Conservation (phyloP, 2,329 filamentous ascomycete species). For the Penicillium paneum region DNA sequence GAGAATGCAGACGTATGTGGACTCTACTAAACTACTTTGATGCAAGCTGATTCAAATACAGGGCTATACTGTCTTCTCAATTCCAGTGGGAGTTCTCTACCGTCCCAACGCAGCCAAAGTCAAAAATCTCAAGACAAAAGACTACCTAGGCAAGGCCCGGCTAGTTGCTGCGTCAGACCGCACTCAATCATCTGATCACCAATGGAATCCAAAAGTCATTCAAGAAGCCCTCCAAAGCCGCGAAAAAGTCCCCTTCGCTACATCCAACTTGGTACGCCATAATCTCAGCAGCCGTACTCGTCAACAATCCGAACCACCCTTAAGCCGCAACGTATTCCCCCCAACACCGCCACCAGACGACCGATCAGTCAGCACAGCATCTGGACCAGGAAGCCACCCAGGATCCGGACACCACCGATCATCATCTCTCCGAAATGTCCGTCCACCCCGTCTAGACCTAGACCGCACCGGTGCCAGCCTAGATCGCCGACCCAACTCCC, state of each 20-base stretch:
- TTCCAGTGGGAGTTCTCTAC: slow-evolving; percentile 92
- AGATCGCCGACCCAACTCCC: slow-evolving; percentile 29
- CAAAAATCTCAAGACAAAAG: slow-evolving; percentile 95
- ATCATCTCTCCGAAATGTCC: slow-evolving; percentile 48
- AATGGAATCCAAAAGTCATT: slow-evolving; percentile 78
- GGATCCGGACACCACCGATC: slow-evolving; percentile 35
- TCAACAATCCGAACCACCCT: slow-evolving; percentile 81
- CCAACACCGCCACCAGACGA: slow-evolving; percentile 97
- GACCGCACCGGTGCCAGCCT: slow-evolving; percentile 29
- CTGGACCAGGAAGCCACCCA: slow-evolving; percentile 24
- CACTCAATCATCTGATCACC: slow-evolving; percentile 62
- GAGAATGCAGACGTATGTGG: slow-evolving; percentile 78
- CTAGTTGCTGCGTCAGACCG: slow-evolving; percentile 84
- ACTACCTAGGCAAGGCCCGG: slow-evolving; percentile 94
- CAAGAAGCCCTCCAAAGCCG: slow-evolving; percentile 63
- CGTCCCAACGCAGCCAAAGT: slow-evolving; percentile 96
- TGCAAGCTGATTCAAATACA: slow-evolving; percentile 35
- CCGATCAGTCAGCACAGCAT: slow-evolving; percentile 55
- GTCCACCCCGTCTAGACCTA: slow-evolving; percentile 47
- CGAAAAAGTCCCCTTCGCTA: slow-evolving; percentile 86
- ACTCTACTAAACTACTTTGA: background rate
- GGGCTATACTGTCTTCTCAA: slow-evolving; percentile 98
- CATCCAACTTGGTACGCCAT: slow-evolving; percentile 87
- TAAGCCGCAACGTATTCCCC: slow-evolving; percentile 79
- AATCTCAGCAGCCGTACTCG: slow-evolving; percentile 70